Conservation (phyloP, 2,329 filamentous ascomycete species). For the Lasiodiplodia gonubiensis region DNA sequence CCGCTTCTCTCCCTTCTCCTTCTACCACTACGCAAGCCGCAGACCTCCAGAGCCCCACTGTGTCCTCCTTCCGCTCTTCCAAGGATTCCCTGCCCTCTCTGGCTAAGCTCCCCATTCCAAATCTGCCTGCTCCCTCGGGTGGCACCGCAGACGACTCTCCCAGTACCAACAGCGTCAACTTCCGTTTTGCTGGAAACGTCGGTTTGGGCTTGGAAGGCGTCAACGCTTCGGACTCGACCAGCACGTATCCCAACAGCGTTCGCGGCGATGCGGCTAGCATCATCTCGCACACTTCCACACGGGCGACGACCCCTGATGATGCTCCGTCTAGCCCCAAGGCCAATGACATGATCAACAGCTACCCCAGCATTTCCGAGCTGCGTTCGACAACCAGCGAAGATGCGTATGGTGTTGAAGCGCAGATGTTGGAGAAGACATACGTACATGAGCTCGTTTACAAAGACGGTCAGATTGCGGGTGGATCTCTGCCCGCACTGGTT, state of each 20-base stretch:
- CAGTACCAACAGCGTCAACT: conserved; percentile 24
- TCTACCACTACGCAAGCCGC: conserved; percentile 34
- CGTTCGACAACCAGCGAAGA: conserved; percentile 73
- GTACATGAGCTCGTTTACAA: conserved; percentile 91
- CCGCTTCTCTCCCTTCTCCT: conserved; percentile 49
- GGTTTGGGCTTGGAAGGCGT: conserved; percentile 66
- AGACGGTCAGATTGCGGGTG: conserved; percentile 92
- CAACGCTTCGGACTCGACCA: conserved; percentile 76
- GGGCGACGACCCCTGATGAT: conserved; percentile 84
- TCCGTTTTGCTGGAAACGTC: conserved; percentile 38
- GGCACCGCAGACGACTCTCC: conserved; percentile 31
- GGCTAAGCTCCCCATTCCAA: conserved; percentile 38
- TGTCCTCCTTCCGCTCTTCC: conserved; percentile 53
- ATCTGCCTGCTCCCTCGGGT: conserved; percentile 33
- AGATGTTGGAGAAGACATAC: conserved; percentile 88
- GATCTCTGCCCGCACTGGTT: conserved; percentile 87
- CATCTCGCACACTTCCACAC: conserved; percentile 80
- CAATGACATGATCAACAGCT: conserved; percentile 65
- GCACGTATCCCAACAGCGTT: conserved; percentile 73
- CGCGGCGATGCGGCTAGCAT: conserved; percentile 82
- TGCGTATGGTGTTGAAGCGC: conserved; percentile 77
- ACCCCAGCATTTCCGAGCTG: conserved; percentile 69
- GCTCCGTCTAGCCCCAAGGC: conserved; percentile 59
- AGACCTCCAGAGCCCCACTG: conserved; percentile 41
- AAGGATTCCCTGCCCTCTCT: conserved; percentile 53